phyloP scores from a whole-genome alignment of 441 rosid genomes.

The Rhodomyrtus psidioides region DNA sequence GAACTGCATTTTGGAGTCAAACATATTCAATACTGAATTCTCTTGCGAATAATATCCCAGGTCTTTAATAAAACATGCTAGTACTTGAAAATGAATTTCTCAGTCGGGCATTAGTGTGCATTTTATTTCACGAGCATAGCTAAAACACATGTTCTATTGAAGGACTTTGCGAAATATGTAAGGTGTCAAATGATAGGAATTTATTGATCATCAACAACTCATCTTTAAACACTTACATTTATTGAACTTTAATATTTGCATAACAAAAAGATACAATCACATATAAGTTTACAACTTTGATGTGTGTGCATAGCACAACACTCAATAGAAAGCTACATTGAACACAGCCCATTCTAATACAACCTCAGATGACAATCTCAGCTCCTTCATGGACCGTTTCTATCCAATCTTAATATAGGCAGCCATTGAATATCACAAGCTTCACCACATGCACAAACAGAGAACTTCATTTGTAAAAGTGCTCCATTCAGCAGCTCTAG shows the following conservation, averaged over 20 bases:
- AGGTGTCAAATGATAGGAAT: not conserved
- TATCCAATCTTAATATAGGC: too few relatives aligned
- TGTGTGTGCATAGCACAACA: not conserved
- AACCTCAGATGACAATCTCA: conserved; percentile 12
- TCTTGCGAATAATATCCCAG: not conserved
- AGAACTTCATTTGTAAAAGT: conserved; percentile 31
- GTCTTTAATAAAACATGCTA: not conserved
- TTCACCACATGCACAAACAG: conserved; percentile 69
- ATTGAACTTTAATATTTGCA: not conserved
- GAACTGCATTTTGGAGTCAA: not conserved
- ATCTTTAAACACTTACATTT: not conserved
- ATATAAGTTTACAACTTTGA: not conserved
- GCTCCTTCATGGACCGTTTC: too few relatives aligned
- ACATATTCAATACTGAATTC: not conserved
- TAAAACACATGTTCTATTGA: not conserved
- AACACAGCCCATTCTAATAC: not conserved
- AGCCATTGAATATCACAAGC: too few relatives aligned
- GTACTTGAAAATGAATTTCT: not conserved
- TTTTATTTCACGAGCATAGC: not conserved
- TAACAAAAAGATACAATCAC: not conserved
- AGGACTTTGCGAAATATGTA: not conserved
- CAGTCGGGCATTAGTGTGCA: not conserved
- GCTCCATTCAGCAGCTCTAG: conserved; percentile 17
- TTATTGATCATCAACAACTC: not conserved
- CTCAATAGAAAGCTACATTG: not conserved